phyloP scores from a whole-genome alignment of 768 basidiomycete species.

The Hygrophoropsis aurantiaca region DNA sequence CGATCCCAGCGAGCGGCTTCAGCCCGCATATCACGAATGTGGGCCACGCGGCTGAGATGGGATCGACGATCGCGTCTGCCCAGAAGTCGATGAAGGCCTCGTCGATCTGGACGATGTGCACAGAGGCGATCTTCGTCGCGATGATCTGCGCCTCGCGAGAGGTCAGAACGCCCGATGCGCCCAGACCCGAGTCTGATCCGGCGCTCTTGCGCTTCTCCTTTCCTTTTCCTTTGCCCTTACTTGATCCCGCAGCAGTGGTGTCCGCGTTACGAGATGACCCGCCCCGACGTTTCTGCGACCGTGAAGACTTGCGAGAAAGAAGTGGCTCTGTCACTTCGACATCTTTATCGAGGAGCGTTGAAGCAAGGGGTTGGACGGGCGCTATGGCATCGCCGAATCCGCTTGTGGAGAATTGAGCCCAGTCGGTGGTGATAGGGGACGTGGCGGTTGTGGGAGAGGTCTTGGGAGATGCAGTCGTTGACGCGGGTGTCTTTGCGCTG shows the following conservation, averaged over 20 bases:
- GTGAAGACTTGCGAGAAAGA: constrained; percentile 33
- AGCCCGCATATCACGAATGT: constrained; percentile 71
- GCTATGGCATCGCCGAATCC: constrained; percentile 58
- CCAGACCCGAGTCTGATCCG: constrained; percentile 7
- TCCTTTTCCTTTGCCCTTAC: background rate
- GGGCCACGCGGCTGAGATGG: constrained; percentile 65
- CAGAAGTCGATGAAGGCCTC: constrained; percentile 86
- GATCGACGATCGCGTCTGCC: constrained; percentile 72
- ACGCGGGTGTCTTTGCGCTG: constrained; percentile 20
- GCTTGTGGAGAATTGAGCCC: constrained; percentile 65
- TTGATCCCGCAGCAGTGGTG: no score
- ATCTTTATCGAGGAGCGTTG: constrained; percentile 59
- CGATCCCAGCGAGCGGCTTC: constrained; percentile 35
- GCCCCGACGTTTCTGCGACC: no score
- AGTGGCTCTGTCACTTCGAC: constrained; percentile 51
- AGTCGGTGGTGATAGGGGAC: constrained; percentile 43
- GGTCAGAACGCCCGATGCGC: constrained; percentile 16
- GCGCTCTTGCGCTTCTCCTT: no score
- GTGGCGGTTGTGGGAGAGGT: constrained; percentile 28
- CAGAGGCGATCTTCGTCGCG: constrained; percentile 40
- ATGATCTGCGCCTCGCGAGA: constrained; percentile 13
- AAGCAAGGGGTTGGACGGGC: constrained; percentile 40
- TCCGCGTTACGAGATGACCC: constrained; percentile 27
- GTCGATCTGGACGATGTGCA: constrained; percentile 56
- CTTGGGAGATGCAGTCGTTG: no score